Conservation (phyloP, 2,329 filamentous ascomycete species). For the Cercospora beticola region DNA sequence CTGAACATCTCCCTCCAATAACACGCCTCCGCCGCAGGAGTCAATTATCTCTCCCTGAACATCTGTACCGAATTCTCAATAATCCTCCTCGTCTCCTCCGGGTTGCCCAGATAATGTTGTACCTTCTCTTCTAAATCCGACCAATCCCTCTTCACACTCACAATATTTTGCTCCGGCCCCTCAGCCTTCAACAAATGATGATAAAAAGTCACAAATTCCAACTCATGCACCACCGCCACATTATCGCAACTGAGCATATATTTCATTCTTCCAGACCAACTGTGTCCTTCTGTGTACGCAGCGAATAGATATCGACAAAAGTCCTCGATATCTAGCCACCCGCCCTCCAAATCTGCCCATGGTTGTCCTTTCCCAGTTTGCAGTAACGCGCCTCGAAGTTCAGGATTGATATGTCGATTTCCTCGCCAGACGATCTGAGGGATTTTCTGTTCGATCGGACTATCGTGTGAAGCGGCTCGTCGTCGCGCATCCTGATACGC, state of each 20-base stretch:
- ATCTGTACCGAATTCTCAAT: conserved; percentile 50
- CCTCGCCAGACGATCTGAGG: conserved; percentile 19
- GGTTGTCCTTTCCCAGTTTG: background rate
- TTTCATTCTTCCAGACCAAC: conserved; percentile 25
- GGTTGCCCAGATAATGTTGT: conserved; percentile 43
- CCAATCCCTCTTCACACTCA: conserved; percentile 43
- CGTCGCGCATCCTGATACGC: conserved; percentile 15
- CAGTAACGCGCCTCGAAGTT: conserved; percentile 7
- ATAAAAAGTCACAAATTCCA: conserved; percentile 20
- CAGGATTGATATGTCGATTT: conserved; percentile 23
- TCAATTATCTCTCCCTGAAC: conserved; percentile 54
- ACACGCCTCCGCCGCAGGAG: conserved; percentile 31
- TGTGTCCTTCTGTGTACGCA: conserved; percentile 26
- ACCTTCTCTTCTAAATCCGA: conserved; percentile 41
- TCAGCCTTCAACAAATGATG: conserved; percentile 23
- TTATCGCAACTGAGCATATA: conserved; percentile 25
- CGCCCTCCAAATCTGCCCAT: conserved; percentile 13
- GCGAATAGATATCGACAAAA: conserved; percentile 27
- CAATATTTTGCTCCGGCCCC: conserved; percentile 29
- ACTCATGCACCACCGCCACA: conserved; percentile 22
- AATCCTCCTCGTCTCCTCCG: conserved; percentile 42
- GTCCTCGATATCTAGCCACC: conserved; percentile 11
- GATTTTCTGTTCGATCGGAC: conserved; percentile 8
- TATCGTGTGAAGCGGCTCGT: conserved; percentile 4
- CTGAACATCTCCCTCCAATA: conserved; percentile 21